Evolutionary conservation across 495 filamentous ascomycete species (phyloP).

Genomic region (Schizothecium vesticola): DNA sequence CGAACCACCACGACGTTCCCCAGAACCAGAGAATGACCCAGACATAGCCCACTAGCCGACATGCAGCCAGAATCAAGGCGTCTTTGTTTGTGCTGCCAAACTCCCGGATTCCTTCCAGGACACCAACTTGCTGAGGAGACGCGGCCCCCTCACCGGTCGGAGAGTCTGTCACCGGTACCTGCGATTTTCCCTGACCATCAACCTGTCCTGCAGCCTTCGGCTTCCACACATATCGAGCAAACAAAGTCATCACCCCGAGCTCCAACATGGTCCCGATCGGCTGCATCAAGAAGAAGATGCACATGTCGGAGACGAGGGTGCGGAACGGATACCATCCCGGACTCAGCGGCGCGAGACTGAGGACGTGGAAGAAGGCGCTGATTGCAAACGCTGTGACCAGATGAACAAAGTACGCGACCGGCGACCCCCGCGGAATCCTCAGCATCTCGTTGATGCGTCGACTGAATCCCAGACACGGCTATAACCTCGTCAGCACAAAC

Average conservation of each 20-base stretch:
- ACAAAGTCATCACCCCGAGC: neutral
- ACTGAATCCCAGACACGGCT: conserved; percentile 20
- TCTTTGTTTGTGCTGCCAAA: neutral
- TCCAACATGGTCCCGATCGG: conserved; percentile 31
- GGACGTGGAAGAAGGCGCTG: conserved; percentile 29
- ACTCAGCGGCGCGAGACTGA: conserved; percentile 20
- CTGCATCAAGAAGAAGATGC: conserved; percentile 32
- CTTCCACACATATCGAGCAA: neutral
- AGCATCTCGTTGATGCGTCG: conserved; percentile 27
- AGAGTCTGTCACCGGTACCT: neutral
- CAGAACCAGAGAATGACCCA: conserved; percentile 17
- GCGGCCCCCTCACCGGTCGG: neutral
- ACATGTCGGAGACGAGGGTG: conserved; percentile 14
- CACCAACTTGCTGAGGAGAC: neutral
- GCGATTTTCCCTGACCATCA: neutral
- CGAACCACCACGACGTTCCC: conserved; percentile 11
- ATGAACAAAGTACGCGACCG: conserved; percentile 31
- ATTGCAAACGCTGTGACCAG: conserved; percentile 32
- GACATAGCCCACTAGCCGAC: conserved; percentile 6
- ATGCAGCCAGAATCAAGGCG: neutral
- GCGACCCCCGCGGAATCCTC: conserved; percentile 23
- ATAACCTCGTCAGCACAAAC: neutral
- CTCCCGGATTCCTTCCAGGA: no score
- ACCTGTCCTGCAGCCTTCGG: neutral
- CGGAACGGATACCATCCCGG: conserved; percentile 18